Percentiles rank a stretch among this genome's conserved stretches.
phyloP scores from a whole-genome alignment of 352 stramenopile species.

The Phytophthora macrochlamydospora region DNA sequence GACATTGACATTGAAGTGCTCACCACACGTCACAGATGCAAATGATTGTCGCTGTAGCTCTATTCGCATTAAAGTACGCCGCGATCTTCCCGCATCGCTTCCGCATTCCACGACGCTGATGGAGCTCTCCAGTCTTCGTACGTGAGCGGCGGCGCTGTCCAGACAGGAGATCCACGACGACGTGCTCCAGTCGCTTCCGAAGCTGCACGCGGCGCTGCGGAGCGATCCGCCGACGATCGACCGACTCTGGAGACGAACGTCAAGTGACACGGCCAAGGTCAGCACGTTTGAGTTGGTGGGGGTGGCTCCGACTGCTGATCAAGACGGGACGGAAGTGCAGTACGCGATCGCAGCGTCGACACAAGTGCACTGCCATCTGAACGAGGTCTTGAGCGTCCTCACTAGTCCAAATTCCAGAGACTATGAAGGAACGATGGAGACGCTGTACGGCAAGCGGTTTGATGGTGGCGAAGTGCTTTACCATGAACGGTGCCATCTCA shows the following conservation, averaged over 20 bases:
- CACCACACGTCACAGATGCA: too few relatives aligned
- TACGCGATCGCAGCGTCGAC: slow-evolving; percentile 37
- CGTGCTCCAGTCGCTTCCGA: slow-evolving; percentile 15
- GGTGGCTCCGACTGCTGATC: background rate
- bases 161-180: slow-evolving; percentile 20
- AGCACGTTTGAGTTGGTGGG: slow-evolving; percentile 17
- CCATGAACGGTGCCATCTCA: slow-evolving; percentile 24
- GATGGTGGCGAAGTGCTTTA: slow-evolving; percentile 31
- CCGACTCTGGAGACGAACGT: slow-evolving; percentile 2
- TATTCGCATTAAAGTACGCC: too few relatives aligned
- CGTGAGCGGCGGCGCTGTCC: too few relatives aligned
- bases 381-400: slow-evolving; percentile 49
- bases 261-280: slow-evolving; percentile 24
- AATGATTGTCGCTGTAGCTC: too few relatives aligned
- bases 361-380: slow-evolving; percentile 41
- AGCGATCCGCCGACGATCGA: background rate
- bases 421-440: slow-evolving; percentile 34
- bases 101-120: too few relatives aligned
- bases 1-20: too few relatives aligned
- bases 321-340: slow-evolving; percentile 30
- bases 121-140: too few relatives aligned
- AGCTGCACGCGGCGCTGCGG: slow-evolving; percentile 17
- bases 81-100: too few relatives aligned
- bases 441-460: slow-evolving; percentile 33
- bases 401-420: slow-evolving; percentile 25